Base-by-base conservation (phyloP, 2,329 filamentous ascomycete species). In the Hawksworthiomyces lignivorus region DNA sequence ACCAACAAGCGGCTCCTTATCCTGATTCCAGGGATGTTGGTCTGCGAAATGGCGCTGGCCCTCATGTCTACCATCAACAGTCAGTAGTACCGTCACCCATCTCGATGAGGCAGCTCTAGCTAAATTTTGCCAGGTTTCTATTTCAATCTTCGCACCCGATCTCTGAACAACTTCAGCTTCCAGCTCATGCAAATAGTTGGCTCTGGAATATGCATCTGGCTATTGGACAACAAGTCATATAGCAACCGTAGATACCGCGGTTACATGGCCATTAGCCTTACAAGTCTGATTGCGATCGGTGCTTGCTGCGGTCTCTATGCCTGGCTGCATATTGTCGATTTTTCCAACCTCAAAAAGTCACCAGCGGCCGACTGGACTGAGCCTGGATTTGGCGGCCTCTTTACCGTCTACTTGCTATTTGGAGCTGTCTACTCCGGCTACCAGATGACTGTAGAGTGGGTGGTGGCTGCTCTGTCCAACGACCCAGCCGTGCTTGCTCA, bases 391-490 rank as follows among this genome's bases (percentile, higher is more conserved):
- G 29, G 17, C 22, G 19, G 19, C 7, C 24, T 19, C 21, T 24
- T 31, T 15, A 17, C 37, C 17, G 24, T 45, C 18, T 45, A 45
- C 34, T 27, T 45, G 4, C 29, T 45, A 32, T 40, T 40, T 18
- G 43, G 19, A 28, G 28, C 32, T 14, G 17, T 37, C 20, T 45
- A 45, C 43, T 22, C 19, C 26, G 26, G 33, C 14, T 20, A 33
- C 32, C 43, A 45, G 38, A 45, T 41, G 4, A 24, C 32, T n/a
- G 30, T 41, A 4, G 31, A 45, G 38, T 45, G 43, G 43, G 27
- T 36, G 18, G 17, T 37, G 6, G 32, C 37, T 5, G 17, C 43
- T 3, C 34, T 45, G 4, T 27, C 37, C 5, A 45, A 45, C 38
- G 38, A 45, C 17, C 43, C 43, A 8, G 28, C 38, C 5, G 19